Conservation (phyloP, 331 rosid genomes). For the Erythrophleum ivorense region DNA sequence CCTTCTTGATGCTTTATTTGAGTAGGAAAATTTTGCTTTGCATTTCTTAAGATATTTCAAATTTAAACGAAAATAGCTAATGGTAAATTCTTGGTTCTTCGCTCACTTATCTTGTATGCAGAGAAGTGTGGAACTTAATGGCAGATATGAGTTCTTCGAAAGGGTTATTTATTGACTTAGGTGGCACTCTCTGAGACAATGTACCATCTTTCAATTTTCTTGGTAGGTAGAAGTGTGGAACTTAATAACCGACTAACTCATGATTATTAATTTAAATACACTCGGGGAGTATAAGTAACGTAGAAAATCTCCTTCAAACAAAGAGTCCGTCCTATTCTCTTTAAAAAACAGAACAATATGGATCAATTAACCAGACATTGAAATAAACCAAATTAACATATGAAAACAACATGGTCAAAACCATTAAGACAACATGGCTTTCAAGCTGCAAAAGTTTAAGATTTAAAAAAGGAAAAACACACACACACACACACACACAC, state of each 20-base stretch:
- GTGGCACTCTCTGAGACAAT: not conserved
- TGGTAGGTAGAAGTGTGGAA: not conserved
- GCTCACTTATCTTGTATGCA: constrained; percentile 5
- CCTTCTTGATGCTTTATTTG: not conserved
- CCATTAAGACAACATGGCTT: not conserved
- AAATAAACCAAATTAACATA: not conserved
- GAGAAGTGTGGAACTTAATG: too few species aligned
- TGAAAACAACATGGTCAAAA: not conserved
- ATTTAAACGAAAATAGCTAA: not conserved
- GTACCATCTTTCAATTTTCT: not conserved
- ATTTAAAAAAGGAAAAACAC: too few species aligned
- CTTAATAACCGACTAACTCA: not conserved
- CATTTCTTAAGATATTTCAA: not conserved
- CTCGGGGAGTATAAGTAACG: not conserved
- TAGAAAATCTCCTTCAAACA: not conserved
- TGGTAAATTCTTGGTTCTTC: not conserved
- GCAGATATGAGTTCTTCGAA: not conserved
- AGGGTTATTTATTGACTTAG: not conserved
- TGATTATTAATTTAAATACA: not conserved
- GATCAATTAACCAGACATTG: not conserved
- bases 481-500: too few species aligned
- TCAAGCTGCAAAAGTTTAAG: constrained; percentile 5
- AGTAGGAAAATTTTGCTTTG: not conserved
- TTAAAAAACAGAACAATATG: not conserved
- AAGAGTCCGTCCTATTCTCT: not conserved